Percentiles rank a stretch among this genome's conserved stretches.
phyloP scores from a whole-genome alignment of 1,284 basidiomycete species.

The Cutaneotrichosporon sp. region DNA sequence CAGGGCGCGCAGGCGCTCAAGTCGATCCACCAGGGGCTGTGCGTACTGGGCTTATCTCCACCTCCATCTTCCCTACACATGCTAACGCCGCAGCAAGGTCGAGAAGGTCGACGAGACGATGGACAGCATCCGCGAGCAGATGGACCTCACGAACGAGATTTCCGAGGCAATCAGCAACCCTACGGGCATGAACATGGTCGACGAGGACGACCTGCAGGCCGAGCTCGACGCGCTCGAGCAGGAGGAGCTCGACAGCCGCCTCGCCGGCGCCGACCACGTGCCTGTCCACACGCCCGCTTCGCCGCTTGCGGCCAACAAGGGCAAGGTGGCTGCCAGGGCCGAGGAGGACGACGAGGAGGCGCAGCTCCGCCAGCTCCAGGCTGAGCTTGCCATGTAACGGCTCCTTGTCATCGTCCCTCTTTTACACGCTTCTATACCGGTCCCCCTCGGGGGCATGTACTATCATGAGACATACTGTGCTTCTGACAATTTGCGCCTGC shows the following conservation, averaged over 20 bases:
- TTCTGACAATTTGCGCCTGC: background rate
- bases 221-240: slow-evolving; percentile 92
- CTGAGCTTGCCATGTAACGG: slow-evolving; percentile 77
- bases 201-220: slow-evolving; percentile 81
- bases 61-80: background rate
- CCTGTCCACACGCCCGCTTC: slow-evolving; percentile 78
- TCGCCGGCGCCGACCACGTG: slow-evolving; percentile 86
- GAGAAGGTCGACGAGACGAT: slow-evolving; percentile 92
- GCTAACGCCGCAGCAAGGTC: slow-evolving; percentile 65
- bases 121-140: slow-evolving; percentile 87
- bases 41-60: slow-evolving; percentile 52
- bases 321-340: slow-evolving; percentile 51
- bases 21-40: slow-evolving; percentile 90
- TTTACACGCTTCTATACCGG: slow-evolving; percentile 2
- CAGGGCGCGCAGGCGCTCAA: slow-evolving; percentile 89
- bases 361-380: slow-evolving; percentile 89
- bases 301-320: slow-evolving; percentile 8
- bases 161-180: slow-evolving; percentile 90
- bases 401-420: background rate
- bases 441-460: background rate
- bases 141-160: slow-evolving; percentile 93
- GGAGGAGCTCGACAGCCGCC: slow-evolving; percentile 81
- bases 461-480: slow-evolving; percentile 3
- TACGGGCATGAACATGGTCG: slow-evolving; percentile 64
- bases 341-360: slow-evolving; percentile 94